A percentile compares a stretch with the other conserved stretches of the same genome.
Conservation (phyloP, 306 rosid genomes). For the Lotus japonicus region DNA sequence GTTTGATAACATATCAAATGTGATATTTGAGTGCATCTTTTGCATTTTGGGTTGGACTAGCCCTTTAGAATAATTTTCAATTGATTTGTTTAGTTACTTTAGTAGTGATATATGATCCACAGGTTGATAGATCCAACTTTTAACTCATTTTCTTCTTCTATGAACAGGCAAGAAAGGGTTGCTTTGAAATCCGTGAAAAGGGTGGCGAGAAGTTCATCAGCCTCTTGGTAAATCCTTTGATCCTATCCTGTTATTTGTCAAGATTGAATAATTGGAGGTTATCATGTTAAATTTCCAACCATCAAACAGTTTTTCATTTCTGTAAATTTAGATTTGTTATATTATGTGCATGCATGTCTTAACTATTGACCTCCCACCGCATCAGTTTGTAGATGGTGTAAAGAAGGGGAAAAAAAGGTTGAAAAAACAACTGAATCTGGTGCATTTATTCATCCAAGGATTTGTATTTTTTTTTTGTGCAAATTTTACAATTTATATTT, state of each 20-base stretch:
- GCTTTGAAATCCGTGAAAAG: constrained; percentile 65
- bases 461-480: too few relatives aligned
- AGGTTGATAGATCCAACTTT: not conserved
- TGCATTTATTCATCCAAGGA: too few relatives aligned
- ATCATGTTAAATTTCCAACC: not conserved
- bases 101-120: too few relatives aligned
- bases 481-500: too few relatives aligned
- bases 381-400: too few relatives aligned
- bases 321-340: not conserved
- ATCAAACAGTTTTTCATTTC: not conserved
- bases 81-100: not conserved
- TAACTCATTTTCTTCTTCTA: not conserved
- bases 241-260: not conserved
- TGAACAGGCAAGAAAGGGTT: constrained; percentile 68
- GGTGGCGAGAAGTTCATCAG: constrained; percentile 53
- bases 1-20: too few relatives aligned
- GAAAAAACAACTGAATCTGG: not conserved
- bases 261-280: not conserved
- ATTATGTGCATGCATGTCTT: not conserved
- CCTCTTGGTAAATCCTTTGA: constrained; percentile 50
- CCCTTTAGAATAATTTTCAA: not conserved
- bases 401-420: not conserved
- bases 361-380: too few relatives aligned
- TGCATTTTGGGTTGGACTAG: not conserved
- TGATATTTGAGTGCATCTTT: not conserved